Base-by-base conservation (phyloP, 2,329 filamentous ascomycete genomes). In the Cladobotryum protrusum region DNA sequence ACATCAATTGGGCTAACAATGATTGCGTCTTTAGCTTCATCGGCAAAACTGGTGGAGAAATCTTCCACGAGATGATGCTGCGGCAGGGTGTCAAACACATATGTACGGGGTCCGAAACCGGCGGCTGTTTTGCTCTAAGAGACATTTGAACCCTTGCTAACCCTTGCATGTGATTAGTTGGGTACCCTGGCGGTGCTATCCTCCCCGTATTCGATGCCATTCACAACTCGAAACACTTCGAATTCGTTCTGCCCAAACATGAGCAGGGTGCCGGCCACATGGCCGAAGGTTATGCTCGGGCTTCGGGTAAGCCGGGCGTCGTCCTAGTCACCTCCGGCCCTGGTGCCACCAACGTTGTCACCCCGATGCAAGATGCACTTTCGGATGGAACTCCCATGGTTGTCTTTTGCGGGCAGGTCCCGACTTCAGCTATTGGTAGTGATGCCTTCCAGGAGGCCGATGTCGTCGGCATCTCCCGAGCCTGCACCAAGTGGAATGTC, bases 211-310 rank as follows among this genome's bases (percentile, higher is more conserved):
- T 96, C 75, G 93, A 99, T 70, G 93, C 93, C 63, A 97, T 99
- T 67, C 95, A 95, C 80, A 96, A 96, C 76, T 97, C 92, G 51
- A 84, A 87, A 75, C 87, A 96, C 72, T 96, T 97, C 74, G 85
- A 96, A 55, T 97, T 99, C 66, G 83, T 97, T 68, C 83, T 97
- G 8, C 93, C 93, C 29, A 39, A 35, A 40, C 93, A 99, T 72
- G 93, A 97, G 74, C 93, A 99, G 73, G 93, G 93, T 58, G 93
- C 93, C 52, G 93, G 93, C 56, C 93, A 99, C 73, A 99, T 97
- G 93, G 93, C 93, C 14, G 86, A 97, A 72, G 93, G 93, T 47
- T 97, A 97, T 67, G 93, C 93, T 49, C 85, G 93, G 62, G 92
- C 90, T 92, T 50, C 85, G 92, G 93, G 93, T 60, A 91, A 90